Base-by-base conservation (phyloP, 345 rosid species). In the Stellera chamaejasme region DNA sequence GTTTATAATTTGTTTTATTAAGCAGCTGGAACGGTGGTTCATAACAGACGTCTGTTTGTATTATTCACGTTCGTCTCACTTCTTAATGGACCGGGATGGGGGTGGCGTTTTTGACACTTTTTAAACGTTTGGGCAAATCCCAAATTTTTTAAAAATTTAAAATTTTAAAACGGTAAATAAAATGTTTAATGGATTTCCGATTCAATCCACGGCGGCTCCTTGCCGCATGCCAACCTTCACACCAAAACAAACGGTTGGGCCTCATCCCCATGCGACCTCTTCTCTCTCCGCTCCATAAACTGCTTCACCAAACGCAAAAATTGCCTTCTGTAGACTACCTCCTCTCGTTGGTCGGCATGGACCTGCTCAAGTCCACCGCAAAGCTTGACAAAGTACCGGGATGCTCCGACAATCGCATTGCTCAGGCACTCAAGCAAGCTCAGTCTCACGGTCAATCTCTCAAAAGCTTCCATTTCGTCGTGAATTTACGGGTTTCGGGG, bases 181-280 rank as follows among this genome's bases (percentile, higher is more conserved):
- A 19, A 19, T 0, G 0, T 19, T 19, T 19, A 19, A 19, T 88
- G 94, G 96, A 71, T 87, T 41, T 10, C 77, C 26, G 92, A 88
- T 41, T 45, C 88, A 12, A 73, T 74, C 72, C 59, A 71, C 66
- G 95, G 95, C 19, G 98, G 98, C 2, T 76, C 98, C 27, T 75
- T 91, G 50, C 85, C 69, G 27, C 90, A 58, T 28, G 95, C 88
- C 12, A 88, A 91, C 73, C 88, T 85, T 27, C 72, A 88, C 28
- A 54, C 71, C 8, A 95, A 96, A 5, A 58, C 60, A 39, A 78
- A 91, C 63, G 98, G 98, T 46, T 91, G 96, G 98, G 90, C 98
- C 13, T 83, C 98, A 7, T 96, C 98, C 9, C 95, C 96, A 5
- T 95, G 95, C 12, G 74, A 84, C 13, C 70, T 83, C 3, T 91